Percentiles rank a stretch among this genome's conserved stretches.
phyloP scores from a whole-genome alignment of 208 protist genomes.

The Trypanosoma mega region DNA sequence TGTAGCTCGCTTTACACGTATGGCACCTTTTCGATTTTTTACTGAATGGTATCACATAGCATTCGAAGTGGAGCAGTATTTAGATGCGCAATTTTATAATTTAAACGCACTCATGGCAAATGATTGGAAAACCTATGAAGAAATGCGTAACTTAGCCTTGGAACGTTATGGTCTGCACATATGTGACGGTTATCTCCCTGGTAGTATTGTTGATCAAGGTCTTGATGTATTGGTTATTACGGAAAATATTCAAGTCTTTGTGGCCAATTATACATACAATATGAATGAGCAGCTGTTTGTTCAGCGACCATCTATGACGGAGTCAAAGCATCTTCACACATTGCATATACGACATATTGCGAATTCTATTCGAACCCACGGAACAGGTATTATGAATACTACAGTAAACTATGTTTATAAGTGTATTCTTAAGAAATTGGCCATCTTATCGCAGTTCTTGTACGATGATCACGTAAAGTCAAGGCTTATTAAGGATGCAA shows the following conservation, averaged over 20 bases:
- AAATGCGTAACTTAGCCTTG: slow-evolving; percentile 94
- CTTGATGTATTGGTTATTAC: slow-evolving; percentile 98
- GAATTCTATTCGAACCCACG: slow-evolving; percentile 97
- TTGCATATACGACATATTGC: slow-evolving; percentile 96
- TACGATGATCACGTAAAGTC: slow-evolving; percentile 97
- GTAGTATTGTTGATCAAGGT: slow-evolving; percentile 93
- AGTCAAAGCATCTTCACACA: slow-evolving; percentile 93
- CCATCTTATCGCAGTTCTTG: slow-evolving; percentile 95
- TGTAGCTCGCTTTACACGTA: slow-evolving; percentile 73
- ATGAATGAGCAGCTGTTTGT: slow-evolving; percentile 97
- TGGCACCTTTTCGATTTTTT: slow-evolving; percentile 86
- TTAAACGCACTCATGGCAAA: slow-evolving; percentile 93
- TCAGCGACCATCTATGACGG: slow-evolving; percentile 68
- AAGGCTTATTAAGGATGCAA: slow-evolving; percentile 64
- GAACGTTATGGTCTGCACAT: slow-evolving; percentile 91
- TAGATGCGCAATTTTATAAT: slow-evolving; percentile 97
- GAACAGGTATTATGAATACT: slow-evolving; percentile 98
- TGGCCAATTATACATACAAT: slow-evolving; percentile 97
- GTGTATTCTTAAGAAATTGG: slow-evolving; percentile 94
- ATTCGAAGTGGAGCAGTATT: slow-evolving; percentile 87
- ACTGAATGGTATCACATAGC: slow-evolving; percentile 76
- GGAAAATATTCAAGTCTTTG: slow-evolving; percentile 97
- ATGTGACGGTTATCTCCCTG: slow-evolving; percentile 91
- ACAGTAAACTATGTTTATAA: slow-evolving; percentile 97
- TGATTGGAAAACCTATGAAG: slow-evolving; percentile 96